Base-by-base conservation (phyloP, 768 basidiomycete species). In the Daedaleopsis sinensis region DNA sequence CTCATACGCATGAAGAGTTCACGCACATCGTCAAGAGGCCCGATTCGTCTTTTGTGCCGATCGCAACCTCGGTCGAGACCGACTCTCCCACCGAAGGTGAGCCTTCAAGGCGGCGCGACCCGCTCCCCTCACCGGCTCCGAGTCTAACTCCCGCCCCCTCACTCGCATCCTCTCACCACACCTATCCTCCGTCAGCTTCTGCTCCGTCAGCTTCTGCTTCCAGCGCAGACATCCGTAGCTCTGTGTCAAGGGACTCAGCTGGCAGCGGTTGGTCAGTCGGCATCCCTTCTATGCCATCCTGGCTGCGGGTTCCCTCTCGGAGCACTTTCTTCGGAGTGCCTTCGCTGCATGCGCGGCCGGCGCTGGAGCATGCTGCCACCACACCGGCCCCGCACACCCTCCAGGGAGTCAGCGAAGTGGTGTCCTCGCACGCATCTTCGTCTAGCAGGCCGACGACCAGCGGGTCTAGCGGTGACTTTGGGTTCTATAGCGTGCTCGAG, bases 401-500 rank as follows among this genome's bases (percentile, higher is more conserved):
- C 69, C 73, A 55, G 48, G 76, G 78, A 27, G 82, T 90, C 37
- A 81, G 78, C 52, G 90, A 91, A 71, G 78, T 88, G 47, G 85
- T 89, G 65, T 83, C 88, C 1, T 77, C 82, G 19, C 66, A 71
- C 59, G 61, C 70, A 11, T 67, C 70, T 10, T 64, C 70, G 3
- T 57, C 67, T 10, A 58, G 61, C 32, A 73, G 66, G 46, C 53
- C 63, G 52, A 57, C 49, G 57, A 55, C 66, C 49, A 12, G 54
- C 71, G 68, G 39, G 62, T 59, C 68, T 53, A 12, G 49, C 66
- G 73, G 79, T 54, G 89, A 91, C 63, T 77, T 91, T 64, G 85
- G 89, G 1, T 94, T 61, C 62, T 77, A 87, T 74, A 95, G 94
- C 65, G 81, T 96, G 46, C 79, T 96, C 44, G 93, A 97, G 68